Conservation (phyloP, 106 monocot species). For the Dendrobium huoshanense region DNA sequence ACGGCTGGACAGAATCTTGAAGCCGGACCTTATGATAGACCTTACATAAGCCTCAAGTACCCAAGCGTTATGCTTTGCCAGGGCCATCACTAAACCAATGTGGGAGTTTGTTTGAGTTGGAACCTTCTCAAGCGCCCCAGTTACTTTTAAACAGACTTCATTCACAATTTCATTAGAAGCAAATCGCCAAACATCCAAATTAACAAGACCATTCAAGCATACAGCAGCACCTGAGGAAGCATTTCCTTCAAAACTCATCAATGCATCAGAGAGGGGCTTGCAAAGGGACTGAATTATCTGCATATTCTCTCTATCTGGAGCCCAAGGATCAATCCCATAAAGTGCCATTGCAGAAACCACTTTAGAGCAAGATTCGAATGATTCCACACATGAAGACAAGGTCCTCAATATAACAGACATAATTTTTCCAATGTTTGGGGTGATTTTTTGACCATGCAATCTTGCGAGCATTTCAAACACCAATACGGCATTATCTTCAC, state of each 20-base stretch:
- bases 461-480: conserved; percentile 75
- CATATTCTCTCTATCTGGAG: conserved; percentile 47
- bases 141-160: conserved; percentile 68
- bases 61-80: conserved; percentile 64
- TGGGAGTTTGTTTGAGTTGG: conserved; percentile 57
- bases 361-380: conserved; percentile 73
- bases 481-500: conserved; percentile 67
- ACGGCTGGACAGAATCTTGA: conserved; percentile 34
- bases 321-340: conserved; percentile 71
- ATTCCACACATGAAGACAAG: conserved; percentile 51
- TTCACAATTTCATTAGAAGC: conserved; percentile 56
- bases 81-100: conserved; percentile 73
- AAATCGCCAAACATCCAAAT: conserved; percentile 71
- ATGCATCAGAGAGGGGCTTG: conserved; percentile 54
- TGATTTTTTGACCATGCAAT: conserved; percentile 71
- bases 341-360: conserved; percentile 82
- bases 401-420: conserved; percentile 64
- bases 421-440: conserved; percentile 72
- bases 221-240: conserved; percentile 74
- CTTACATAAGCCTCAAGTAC: conserved; percentile 71
- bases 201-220: conserved; percentile 64
- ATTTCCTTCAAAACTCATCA: conserved; percentile 52
- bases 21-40: conserved; percentile 64
- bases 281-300: conserved; percentile 62
- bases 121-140: conserved; percentile 73